These are phyloP conservation scores for Thalassiosira livingstoniorum DNA, from an alignment of 352 stramenopile genomes.

Conservation along the genomic window DNA sequence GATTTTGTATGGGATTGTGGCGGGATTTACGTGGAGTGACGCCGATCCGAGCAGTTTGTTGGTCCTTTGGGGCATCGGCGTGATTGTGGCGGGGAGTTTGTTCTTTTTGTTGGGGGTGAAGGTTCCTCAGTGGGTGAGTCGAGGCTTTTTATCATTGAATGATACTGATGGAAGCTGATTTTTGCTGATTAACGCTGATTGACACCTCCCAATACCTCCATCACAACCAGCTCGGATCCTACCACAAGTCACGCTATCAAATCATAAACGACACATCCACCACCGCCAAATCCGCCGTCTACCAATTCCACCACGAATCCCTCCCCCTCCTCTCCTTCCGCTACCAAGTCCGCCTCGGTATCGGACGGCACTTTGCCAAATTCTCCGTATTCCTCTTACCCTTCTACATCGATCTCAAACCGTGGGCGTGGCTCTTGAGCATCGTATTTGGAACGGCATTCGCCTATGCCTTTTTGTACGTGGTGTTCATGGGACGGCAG, in stretches of 20 bases:
- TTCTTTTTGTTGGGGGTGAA: slow-evolving; percentile 38
- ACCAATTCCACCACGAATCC: slow-evolving; percentile 5
- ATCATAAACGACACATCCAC: slow-evolving; percentile 37
- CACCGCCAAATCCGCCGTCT: slow-evolving; percentile 23
- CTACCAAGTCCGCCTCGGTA: slow-evolving; percentile 48
- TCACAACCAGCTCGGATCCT: slow-evolving; percentile 35
- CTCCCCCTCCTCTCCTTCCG: slow-evolving; percentile 31
- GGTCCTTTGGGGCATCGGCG: slow-evolving; percentile 46
- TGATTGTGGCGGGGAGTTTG: slow-evolving; percentile 33
- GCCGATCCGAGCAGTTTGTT: slow-evolving; percentile 43
- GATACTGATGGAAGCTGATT: background rate
- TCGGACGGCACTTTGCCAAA: slow-evolving; percentile 47
- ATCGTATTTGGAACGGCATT: slow-evolving; percentile 32
- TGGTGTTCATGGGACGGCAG: slow-evolving; percentile 40
- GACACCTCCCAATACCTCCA: background rate
- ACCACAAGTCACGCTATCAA: slow-evolving; percentile 32
- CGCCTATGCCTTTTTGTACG: slow-evolving; percentile 39
- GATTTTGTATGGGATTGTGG: slow-evolving; percentile 37
- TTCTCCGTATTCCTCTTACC: slow-evolving; percentile 48
- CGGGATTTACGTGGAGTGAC: slow-evolving; percentile 43
- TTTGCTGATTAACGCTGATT: background rate
- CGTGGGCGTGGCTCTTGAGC: slow-evolving; percentile 20
- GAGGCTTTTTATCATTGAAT: background rate
- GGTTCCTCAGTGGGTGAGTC: slow-evolving; percentile 55
- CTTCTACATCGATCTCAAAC: slow-evolving; percentile 50